Evolutionary conservation across 805 yeast species (phyloP).

Genomic region (Priceomyces haplophilus): DNA sequence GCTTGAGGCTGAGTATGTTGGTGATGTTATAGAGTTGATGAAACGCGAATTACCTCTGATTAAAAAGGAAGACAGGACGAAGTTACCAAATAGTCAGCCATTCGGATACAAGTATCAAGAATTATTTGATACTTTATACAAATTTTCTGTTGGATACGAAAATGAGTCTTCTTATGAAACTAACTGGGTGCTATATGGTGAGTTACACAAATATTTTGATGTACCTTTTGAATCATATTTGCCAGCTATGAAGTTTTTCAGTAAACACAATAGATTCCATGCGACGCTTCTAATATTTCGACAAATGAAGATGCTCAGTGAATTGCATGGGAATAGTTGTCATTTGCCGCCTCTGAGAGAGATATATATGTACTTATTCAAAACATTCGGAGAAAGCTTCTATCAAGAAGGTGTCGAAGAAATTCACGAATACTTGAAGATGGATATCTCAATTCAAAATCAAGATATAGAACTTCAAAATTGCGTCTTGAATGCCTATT

Average conservation of each 20-base stretch:
- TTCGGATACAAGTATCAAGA: constrained; percentile 24
- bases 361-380: constrained; percentile 58
- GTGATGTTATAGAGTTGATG: constrained; percentile 40
- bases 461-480: constrained; percentile 60
- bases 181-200: constrained; percentile 60
- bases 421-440: constrained; percentile 58
- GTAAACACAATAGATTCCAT: constrained; percentile 52
- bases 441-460: constrained; percentile 51
- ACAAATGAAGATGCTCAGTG: constrained; percentile 53
- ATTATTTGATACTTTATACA: constrained; percentile 28
- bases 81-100: constrained; percentile 24
- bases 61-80: constrained; percentile 23
- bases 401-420: constrained; percentile 67
- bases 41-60: constrained; percentile 39
- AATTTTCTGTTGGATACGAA: constrained; percentile 27
- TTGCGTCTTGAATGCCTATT: constrained; percentile 60
- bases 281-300: constrained; percentile 63
- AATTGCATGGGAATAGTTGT: constrained; percentile 41
- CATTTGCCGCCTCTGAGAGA: constrained; percentile 38
- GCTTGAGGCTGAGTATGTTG: constrained; percentile 35
- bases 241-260: constrained; percentile 57
- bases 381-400: constrained; percentile 54
- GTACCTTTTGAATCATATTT: constrained; percentile 59
- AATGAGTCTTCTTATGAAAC: constrained; percentile 38
- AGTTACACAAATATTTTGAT: constrained; percentile 50